phyloP scores from a whole-genome alignment of 2,329 filamentous ascomycete genomes.

The Proliferodiscus dingleyae region DNA sequence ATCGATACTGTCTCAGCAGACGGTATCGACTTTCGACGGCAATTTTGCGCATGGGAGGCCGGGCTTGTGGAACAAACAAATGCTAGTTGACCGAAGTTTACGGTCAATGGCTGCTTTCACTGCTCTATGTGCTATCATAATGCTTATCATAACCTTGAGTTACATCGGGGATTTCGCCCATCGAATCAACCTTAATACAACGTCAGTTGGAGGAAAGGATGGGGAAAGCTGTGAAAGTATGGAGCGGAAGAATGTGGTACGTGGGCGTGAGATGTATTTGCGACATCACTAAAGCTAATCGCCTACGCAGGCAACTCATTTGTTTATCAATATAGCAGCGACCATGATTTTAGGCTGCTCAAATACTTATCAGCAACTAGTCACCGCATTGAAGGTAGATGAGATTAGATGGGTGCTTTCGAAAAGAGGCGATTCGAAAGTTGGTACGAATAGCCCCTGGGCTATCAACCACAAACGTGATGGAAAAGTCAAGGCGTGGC shows the following conservation, averaged over 20 bases:
- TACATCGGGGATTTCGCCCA: conserved; percentile 14
- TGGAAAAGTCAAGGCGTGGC: conserved; percentile 17
- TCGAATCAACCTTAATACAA: conserved; percentile 11
- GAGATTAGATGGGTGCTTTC: conserved; percentile 18
- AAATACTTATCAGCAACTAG: conserved; percentile 22
- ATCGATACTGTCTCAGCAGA: not conserved
- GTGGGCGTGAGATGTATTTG: too few species aligned
- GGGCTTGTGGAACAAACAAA: conserved; percentile 22
- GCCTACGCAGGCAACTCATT: conserved; percentile 8
- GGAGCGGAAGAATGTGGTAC: conserved; percentile 15
- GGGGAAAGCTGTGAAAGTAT: conserved; percentile 16
- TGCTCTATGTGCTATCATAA: conserved; percentile 14
- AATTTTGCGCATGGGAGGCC: conserved; percentile 20
- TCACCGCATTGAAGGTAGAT: conserved; percentile 14
- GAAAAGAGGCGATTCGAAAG: conserved; percentile 17
- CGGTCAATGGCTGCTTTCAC: conserved; percentile 19
- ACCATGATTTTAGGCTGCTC: conserved; percentile 21
- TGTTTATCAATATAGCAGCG: conserved; percentile 20
- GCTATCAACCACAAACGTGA: conserved; percentile 19
- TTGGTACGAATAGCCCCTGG: conserved; percentile 19
- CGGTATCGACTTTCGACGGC: conserved; percentile 13
- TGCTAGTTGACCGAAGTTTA: conserved; percentile 20
- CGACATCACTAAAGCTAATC: not conserved
- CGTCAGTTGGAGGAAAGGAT: conserved; percentile 12
- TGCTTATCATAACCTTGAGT: conserved; percentile 14